A percentile compares a stretch with the other conserved stretches of the same genome.
Evolutionary conservation across 352 stramenopile genomes (phyloP).

Genomic region (Phytophthora aleatoria): DNA sequence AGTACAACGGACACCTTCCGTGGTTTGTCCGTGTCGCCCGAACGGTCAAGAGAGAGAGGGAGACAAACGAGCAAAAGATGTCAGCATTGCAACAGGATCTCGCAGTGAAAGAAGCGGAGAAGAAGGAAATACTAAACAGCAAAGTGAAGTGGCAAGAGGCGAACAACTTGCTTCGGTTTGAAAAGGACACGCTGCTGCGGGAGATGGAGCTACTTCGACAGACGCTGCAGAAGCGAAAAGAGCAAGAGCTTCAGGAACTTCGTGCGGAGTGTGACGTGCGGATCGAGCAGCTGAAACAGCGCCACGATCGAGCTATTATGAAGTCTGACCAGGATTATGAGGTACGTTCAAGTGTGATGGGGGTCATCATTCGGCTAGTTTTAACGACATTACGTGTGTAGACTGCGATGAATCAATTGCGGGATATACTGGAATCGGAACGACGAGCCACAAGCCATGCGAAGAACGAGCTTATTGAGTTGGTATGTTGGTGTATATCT

Average conservation of each 20-base stretch:
- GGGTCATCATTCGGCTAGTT: background rate
- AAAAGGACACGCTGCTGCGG: slow-evolving; percentile 67
- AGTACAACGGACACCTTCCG: slow-evolving; percentile 51
- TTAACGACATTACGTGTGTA: slow-evolving; percentile 11
- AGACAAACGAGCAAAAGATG: slow-evolving; percentile 27
- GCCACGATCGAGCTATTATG: slow-evolving; percentile 46
- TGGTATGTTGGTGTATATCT: slow-evolving; percentile 26
- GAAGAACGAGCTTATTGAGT: slow-evolving; percentile 47
- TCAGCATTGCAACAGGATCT: slow-evolving; percentile 34
- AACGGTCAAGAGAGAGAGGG: slow-evolving; percentile 44
- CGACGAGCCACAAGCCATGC: slow-evolving; percentile 36
- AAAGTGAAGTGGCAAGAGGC: slow-evolving; percentile 51
- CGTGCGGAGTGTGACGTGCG: slow-evolving; percentile 56
- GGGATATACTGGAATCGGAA: slow-evolving; percentile 43
- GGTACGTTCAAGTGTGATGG: slow-evolving; percentile 21
- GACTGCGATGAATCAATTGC: slow-evolving; percentile 45
- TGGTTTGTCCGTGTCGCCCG: slow-evolving; percentile 56
- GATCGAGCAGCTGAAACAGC: slow-evolving; percentile 63
- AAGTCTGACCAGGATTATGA: slow-evolving; percentile 64
- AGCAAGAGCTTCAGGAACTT: slow-evolving; percentile 56
- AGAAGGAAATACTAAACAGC: slow-evolving; percentile 30
- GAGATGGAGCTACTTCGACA: slow-evolving; percentile 65
- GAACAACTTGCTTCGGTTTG: slow-evolving; percentile 63
- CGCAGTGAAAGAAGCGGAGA: slow-evolving; percentile 29
- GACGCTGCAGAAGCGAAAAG: slow-evolving; percentile 55